Base-by-base conservation (phyloP, 805 yeast genomes). In the Cyberlindnera japonica region DNA sequence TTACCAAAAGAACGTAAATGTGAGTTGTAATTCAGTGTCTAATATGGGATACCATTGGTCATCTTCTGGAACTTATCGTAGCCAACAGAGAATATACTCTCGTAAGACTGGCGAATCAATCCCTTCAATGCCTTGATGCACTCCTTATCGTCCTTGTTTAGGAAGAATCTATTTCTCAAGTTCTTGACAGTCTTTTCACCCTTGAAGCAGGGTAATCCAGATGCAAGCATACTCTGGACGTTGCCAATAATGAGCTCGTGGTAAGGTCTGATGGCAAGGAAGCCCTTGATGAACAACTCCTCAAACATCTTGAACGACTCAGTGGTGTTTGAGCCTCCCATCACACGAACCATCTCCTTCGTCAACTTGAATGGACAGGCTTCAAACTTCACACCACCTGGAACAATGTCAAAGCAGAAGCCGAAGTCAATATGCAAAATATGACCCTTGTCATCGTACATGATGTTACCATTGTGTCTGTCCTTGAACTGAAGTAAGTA, bases 321-420 rank as follows among this genome's bases (percentile, higher is more conserved):
- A 0, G 98, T 86, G 24, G 75, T 71, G 18, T 77, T 71, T 14
- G 79, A 74, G 0, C 98, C 98, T n/a, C 99, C 99, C 82, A 93
- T 79, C 1, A 93, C 97, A 59, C 79, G 75, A 5, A 93, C 84
- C 99, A 95, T 93, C 58, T 93, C 99, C 53, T 83, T 85, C 4
- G 99, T 93, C 49, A 93, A 74, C 60, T 93, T 93, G 71, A 93
- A 93, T 11, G 99, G 98, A 1, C 95, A 96, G n/a, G 88, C 95
- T 56, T 93, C 99, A 59, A 93, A 95, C 56, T 82, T 87, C 35
- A 93, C 97, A 25, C 99, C 99, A 50, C 99, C 99, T 9, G 99
- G 99, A 24, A 87, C 97, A 62, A 93, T 93, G 66, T 93, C 99
- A 61, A 93, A 95, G 55, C 96, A 90, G 73, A 93, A 93, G 3